Evolutionary conservation across 306 rosid species (phyloP).

Genomic region (Argentina anserina): DNA sequence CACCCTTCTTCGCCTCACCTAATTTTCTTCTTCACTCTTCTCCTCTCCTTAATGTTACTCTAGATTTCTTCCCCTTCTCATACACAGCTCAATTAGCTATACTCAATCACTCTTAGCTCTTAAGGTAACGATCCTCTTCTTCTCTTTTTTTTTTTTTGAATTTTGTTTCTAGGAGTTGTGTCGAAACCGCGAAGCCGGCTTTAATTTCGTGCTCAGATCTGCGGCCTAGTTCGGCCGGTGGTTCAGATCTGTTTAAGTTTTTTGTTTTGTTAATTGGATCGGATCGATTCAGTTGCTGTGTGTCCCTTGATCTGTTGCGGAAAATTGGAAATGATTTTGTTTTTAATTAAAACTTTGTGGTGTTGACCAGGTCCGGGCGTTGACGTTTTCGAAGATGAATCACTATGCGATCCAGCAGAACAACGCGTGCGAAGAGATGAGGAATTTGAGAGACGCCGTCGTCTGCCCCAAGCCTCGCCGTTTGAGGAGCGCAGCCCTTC

Average conservation of each 20-base stretch:
- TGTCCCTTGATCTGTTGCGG: not conserved
- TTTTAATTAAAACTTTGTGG: too few relatives aligned
- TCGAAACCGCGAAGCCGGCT: not conserved
- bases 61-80: not conserved
- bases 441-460: slow-evolving; percentile 37
- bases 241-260: not conserved
- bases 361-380: slow-evolving; percentile 28
- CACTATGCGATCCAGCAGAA: slow-evolving; percentile 57
- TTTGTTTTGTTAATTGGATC: not conserved
- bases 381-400: slow-evolving; percentile 46
- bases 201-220: too few relatives aligned
- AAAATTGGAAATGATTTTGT: not conserved
- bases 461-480: slow-evolving; percentile 97
- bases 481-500: slow-evolving; percentile 40
- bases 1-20: not conserved
- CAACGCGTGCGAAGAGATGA: slow-evolving; percentile 59
- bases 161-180: not conserved
- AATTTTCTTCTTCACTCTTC: not conserved
- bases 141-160: not conserved
- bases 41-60: not conserved
- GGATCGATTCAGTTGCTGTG: not conserved
- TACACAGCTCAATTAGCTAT: not conserved
- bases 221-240: not conserved
- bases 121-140: not conserved
- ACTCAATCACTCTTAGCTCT: not conserved